Evolutionary conservation across 2,329 filamentous ascomycete genomes (phyloP).

Genomic region (Daldinia eschscholtzii): DNA sequence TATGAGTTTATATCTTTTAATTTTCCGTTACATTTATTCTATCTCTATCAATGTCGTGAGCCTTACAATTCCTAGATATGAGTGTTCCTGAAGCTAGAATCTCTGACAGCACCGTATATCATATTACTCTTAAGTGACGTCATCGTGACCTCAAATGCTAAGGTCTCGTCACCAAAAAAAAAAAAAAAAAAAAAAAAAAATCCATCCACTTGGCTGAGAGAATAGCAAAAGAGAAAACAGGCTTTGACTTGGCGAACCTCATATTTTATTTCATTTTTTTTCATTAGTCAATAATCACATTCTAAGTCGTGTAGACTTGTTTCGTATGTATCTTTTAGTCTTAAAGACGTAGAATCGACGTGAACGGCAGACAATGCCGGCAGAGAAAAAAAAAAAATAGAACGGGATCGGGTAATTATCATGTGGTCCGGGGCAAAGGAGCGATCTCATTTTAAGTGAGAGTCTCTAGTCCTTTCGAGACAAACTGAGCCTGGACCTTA

Average conservation of each 20-base stretch:
- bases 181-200: too few species aligned
- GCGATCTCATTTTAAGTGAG: background rate
- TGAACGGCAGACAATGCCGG: background rate
- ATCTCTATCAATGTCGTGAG: background rate
- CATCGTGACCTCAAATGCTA: conserved; percentile 22
- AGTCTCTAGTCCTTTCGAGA: background rate
- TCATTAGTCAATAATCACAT: background rate
- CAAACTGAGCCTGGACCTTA: background rate
- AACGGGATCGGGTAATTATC: background rate
- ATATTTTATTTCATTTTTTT: background rate
- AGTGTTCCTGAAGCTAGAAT: background rate
- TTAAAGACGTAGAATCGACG: background rate
- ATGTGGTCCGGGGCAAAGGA: conserved; percentile 5
- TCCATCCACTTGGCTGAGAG: background rate
- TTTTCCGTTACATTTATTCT: background rate
- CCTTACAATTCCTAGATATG: background rate
- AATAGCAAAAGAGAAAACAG: conserved; percentile 8
- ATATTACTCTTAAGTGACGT: conserved; percentile 13
- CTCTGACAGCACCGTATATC: background rate
- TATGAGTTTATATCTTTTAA: background rate
- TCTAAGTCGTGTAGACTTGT: background rate
- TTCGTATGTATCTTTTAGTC: background rate
- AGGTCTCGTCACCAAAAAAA: background rate
- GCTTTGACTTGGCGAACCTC: background rate
- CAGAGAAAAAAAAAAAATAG: background rate